These are phyloP conservation scores for Scutellaria barbata DNA, from an alignment of 257 asterid species.

Conservation along the genomic window DNA sequence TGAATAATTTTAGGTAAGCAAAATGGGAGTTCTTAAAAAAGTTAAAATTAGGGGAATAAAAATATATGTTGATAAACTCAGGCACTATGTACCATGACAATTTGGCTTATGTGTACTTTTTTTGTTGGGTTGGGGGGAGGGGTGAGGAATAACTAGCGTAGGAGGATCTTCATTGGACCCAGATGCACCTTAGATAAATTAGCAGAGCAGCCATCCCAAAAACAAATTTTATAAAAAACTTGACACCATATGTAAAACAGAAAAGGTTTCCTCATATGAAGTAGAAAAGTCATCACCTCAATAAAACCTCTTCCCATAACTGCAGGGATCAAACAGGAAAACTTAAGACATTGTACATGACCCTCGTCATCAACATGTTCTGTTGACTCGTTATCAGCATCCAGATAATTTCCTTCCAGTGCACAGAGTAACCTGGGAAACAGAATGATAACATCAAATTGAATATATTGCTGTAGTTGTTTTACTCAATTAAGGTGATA, in stretches of 20 bases:
- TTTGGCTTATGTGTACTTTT: not conserved
- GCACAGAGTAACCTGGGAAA: conserved; percentile 67
- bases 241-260: conserved; percentile 24
- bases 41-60: not conserved
- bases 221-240: conserved; percentile 1
- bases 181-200: conserved; percentile 8
- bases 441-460: conserved; percentile 2
- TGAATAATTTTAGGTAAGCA: conserved; percentile 24
- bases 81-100: not conserved
- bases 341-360: conserved; percentile 49
- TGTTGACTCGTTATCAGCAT: conserved; percentile 41
- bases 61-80: not conserved
- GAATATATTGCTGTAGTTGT: not conserved
- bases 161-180: not conserved
- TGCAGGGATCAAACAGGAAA: conserved; percentile 59
- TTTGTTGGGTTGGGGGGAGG: too few species aligned
- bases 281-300: conserved; percentile 52
- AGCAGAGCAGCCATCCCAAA: conserved; percentile 10
- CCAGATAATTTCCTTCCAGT: conserved; percentile 72
- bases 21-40: conserved; percentile 14
- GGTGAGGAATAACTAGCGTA: not conserved
- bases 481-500: not conserved
- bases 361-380: conserved; percentile 45
- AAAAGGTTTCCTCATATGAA: conserved; percentile 6
- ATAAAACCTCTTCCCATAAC: conserved; percentile 75